These are phyloP conservation scores for Ilex paraguariensis DNA, from an alignment of 305 asterid species.

Conservation along the genomic window DNA sequence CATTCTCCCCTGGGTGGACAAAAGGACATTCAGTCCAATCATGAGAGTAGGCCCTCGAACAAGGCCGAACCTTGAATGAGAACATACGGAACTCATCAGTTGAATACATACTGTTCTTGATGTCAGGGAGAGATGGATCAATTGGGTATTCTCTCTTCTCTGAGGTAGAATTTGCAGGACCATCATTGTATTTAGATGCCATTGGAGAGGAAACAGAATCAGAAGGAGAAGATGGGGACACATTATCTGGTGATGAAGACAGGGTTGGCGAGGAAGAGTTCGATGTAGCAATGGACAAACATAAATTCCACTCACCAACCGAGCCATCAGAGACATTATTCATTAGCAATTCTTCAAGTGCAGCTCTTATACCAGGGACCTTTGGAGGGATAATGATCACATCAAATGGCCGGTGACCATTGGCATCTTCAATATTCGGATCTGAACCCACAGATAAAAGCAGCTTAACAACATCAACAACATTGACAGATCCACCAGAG, in stretches of 20 bases:
- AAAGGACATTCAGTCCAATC: conserved; percentile 4
- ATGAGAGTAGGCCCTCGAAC: background rate
- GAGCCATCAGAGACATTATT: background rate
- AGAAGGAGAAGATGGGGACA: background rate
- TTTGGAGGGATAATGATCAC: background rate
- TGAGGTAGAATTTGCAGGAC: background rate
- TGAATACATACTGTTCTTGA: background rate
- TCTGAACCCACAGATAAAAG: background rate
- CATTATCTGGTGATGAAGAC: background rate
- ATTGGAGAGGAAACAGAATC: background rate
- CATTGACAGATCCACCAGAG: background rate
- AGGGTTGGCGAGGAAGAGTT: background rate
- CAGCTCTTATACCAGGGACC: background rate
- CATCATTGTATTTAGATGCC: background rate
- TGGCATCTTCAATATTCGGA: conserved; percentile 1
- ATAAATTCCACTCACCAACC: background rate
- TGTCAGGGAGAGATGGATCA: conserved; percentile 5
- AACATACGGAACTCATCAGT: conserved; percentile 1
- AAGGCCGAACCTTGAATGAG: conserved; percentile 2
- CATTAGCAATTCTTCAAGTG: background rate
- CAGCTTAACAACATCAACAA: background rate
- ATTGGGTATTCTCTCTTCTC: conserved; percentile 3
- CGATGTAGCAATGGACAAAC: background rate
- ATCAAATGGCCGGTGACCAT: background rate
- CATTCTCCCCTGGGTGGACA: conserved; percentile 2